phyloP scores from a whole-genome alignment of 768 basidiomycete genomes.

The Suillus luteus region DNA sequence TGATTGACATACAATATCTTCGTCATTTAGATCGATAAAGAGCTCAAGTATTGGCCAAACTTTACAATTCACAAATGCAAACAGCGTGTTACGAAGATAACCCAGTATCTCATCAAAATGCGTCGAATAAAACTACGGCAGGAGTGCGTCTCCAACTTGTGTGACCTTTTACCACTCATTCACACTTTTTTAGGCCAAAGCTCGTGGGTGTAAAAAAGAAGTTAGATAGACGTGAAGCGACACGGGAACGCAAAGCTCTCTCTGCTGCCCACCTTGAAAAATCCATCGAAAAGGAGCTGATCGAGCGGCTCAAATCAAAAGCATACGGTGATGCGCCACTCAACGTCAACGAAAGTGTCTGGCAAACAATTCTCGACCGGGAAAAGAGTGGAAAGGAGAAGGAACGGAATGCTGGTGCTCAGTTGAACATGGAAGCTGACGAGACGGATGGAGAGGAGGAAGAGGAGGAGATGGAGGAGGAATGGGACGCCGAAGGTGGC shows the following conservation, averaged over 20 bases:
- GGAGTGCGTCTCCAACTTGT: constrained; percentile 55
- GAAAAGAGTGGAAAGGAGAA: constrained; percentile 56
- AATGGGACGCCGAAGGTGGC: constrained; percentile 47
- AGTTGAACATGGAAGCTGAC: constrained; percentile 51
- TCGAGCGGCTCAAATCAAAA: constrained; percentile 93
- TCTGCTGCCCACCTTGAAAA: constrained; percentile 94
- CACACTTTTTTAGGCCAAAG: constrained; percentile 64
- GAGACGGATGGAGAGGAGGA: constrained; percentile 56
- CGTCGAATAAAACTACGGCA: constrained; percentile 82
- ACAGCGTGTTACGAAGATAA: constrained; percentile 98
- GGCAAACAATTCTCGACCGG: constrained; percentile 87
- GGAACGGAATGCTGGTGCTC: constrained; percentile 43
- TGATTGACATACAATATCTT: neutral
- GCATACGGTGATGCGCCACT: constrained; percentile 97
- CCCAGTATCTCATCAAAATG: constrained; percentile 99
- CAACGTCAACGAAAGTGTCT: constrained; percentile 97
- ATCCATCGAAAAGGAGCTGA: constrained; percentile 93
- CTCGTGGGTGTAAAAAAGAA: constrained; percentile 97
- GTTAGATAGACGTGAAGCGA: constrained; percentile 87
- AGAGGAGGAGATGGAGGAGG: constrained; percentile 51
- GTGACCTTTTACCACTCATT: neutral
- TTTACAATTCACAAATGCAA: constrained; percentile 99
- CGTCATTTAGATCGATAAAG: constrained; percentile 80
- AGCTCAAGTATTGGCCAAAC: constrained; percentile 98
- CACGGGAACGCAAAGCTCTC: constrained; percentile 93